phyloP scores from a whole-genome alignment of 2,329 filamentous ascomycete genomes.

The Cladosporium sp. region DNA sequence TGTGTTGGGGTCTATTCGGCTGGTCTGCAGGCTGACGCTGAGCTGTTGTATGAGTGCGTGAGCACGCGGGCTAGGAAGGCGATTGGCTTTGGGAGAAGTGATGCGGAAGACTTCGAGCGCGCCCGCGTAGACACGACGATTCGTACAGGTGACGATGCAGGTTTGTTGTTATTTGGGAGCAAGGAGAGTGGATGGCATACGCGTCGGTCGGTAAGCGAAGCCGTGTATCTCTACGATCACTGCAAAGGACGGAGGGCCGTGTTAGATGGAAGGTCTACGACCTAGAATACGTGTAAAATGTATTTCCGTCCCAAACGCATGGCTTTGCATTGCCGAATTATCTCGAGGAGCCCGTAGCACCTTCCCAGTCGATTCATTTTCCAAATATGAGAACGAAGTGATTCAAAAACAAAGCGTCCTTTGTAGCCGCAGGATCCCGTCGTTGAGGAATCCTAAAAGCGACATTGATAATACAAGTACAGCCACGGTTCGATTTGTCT shows the following conservation, averaged over 20 bases:
- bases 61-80: slow-evolving; percentile 28
- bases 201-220: slow-evolving; percentile 38
- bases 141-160: slow-evolving; percentile 34
- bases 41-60: slow-evolving; percentile 52
- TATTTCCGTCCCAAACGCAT: no score
- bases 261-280: slow-evolving; percentile 16
- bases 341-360: no score
- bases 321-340: no score
- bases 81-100: slow-evolving; percentile 32
- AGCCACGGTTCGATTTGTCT: no score
- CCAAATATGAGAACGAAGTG: no score
- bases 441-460: no score
- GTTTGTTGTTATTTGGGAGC: slow-evolving; percentile 40
- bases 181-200: slow-evolving; percentile 36
- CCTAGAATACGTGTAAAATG: no score
- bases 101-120: slow-evolving; percentile 34
- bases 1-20: slow-evolving; percentile 65
- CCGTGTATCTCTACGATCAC: slow-evolving; percentile 41
- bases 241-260: slow-evolving; percentile 21
- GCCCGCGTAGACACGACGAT: slow-evolving; percentile 24
- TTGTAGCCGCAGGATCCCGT: no score
- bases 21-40: slow-evolving; percentile 55
- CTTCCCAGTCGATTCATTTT: no score
- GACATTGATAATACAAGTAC: no score
- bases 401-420: no score